Conservation (phyloP, 164 flowering plant species). For the Macadamia tetraphylla region DNA sequence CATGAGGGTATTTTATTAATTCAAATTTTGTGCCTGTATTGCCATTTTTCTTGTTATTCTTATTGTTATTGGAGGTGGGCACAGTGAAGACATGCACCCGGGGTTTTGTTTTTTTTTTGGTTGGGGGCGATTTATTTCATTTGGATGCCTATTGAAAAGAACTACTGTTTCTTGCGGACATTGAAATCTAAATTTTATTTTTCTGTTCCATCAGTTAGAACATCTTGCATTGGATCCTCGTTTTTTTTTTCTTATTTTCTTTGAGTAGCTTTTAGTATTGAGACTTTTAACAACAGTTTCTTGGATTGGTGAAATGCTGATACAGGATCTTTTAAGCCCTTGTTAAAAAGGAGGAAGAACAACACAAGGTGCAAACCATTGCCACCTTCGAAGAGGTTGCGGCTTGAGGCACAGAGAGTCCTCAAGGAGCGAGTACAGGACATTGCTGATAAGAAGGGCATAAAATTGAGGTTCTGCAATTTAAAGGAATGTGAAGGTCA, state of each 20-base stretch:
- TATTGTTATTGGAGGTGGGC: too few relatives aligned
- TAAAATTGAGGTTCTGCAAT: slow-evolving; percentile 87
- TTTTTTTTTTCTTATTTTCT: slow-evolving; percentile 1
- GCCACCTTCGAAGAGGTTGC: slow-evolving; percentile 93
- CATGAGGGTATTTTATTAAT: too few relatives aligned
- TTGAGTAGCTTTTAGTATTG: slow-evolving; percentile 38
- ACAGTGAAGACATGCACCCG: too few relatives aligned
- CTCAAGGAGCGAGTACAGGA: slow-evolving; percentile 96
- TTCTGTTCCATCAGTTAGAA: background rate
- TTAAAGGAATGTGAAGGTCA: slow-evolving; percentile 90
- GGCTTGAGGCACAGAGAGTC: slow-evolving; percentile 93
- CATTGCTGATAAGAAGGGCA: slow-evolving; percentile 95
- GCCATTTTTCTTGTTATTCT: too few relatives aligned
- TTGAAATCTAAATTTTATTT: background rate
- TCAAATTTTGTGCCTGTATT: too few relatives aligned
- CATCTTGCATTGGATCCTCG: background rate
- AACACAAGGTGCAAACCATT: slow-evolving; percentile 72
- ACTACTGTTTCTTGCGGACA: background rate
- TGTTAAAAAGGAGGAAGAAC: slow-evolving; percentile 65
- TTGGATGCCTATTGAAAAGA: background rate
- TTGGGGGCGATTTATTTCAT: too few relatives aligned
- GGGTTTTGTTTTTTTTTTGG: too few relatives aligned
- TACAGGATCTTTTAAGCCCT: slow-evolving; percentile 83
- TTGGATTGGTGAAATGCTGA: slow-evolving; percentile 78
- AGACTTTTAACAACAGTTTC: slow-evolving; percentile 57